A percentile compares a stretch with the other conserved stretches of the same genome.
phyloP scores from a whole-genome alignment of 768 basidiomycete species.

The Agaricus sinodeliciosus region DNA sequence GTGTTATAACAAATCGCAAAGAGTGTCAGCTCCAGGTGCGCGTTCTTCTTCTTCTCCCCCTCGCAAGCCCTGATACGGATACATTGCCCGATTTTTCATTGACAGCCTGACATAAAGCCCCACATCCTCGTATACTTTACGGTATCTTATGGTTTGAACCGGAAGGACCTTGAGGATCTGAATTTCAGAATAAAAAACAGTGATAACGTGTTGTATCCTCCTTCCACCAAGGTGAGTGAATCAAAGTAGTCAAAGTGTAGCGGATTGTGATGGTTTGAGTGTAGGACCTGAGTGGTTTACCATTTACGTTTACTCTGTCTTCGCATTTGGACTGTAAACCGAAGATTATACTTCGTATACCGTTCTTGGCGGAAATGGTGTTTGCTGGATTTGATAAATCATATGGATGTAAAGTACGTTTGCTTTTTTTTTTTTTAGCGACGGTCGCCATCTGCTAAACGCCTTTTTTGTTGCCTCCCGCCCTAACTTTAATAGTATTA shows the following conservation, averaged over 20 bases:
- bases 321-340: conserved; percentile 44
- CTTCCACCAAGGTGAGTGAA: background rate
- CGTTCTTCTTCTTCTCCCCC: too few relatives aligned
- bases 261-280: too few relatives aligned
- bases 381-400: conserved; percentile 82
- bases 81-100: background rate
- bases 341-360: conserved; percentile 46
- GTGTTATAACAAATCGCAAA: conserved; percentile 47
- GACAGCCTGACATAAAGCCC: conserved; percentile 38
- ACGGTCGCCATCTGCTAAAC: too few relatives aligned
- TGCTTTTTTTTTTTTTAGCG: conserved; percentile 1
- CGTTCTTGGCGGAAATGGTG: conserved; percentile 65
- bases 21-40: conserved; percentile 32
- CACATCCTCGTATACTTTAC: conserved; percentile 73
- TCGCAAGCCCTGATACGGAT: background rate
- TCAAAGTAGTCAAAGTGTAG: too few relatives aligned
- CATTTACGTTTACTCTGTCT: conserved; percentile 50
- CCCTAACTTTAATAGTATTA: conserved; percentile 63
- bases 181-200: conserved; percentile 60
- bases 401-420: conserved; percentile 44
- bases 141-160: conserved; percentile 65
- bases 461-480: too few relatives aligned
- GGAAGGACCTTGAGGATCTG: conserved; percentile 61
- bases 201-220: conserved; percentile 26
- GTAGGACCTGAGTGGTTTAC: conserved; percentile 24